Base-by-base conservation (phyloP, 148 eudicot genomes). In the Rhododendron molle region DNA sequence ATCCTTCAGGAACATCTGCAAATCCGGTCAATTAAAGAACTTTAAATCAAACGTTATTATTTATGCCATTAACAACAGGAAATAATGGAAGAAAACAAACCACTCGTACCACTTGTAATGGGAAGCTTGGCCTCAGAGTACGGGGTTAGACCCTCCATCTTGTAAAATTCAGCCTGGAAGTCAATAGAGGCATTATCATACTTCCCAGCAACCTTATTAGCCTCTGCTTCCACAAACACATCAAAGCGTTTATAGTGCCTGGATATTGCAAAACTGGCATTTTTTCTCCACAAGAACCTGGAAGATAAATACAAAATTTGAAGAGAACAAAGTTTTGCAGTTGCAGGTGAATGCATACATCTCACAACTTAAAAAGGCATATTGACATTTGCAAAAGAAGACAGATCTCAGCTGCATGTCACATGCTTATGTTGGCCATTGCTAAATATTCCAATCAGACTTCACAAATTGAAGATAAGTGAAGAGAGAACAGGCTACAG, bases 1-100 rank as follows among this genome's bases (percentile, higher is more conserved):
- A 97, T 78, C 99, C 99, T 93, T 97, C 99, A 36, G 99, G 99
- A 85, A 97, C 99, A 94, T 97, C 99, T 97, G 95, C 47, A 65
- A 38, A 32, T 21, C 21, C 32, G 34, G 78, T 52, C 44, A 82
- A 58, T 85, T 83, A 71, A 71, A 46, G 78, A 0, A 86, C 83
- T 78, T 30, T 23, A 21, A 54, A 83, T 44, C 65, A 76, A 67
- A 74, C 9, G 38, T 40, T 3, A 47, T 16, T 44, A 26, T 43
- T 40, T 7, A 81, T 26, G 36, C 43, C 43, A 83, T 21, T 79
- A 67, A 49, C 38, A 73, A 62, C 74, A 11, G 67, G 30, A 72
- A 86, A 49, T 54, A 26, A 78, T 44, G 80, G 76, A 32, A 65
- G 79, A 67, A 67, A 67, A 54, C 47, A 26, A 26, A 71, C 50